These are phyloP conservation scores for Phytophthora melonis DNA, from an alignment of 352 stramenopile species.

Conservation along the genomic window DNA sequence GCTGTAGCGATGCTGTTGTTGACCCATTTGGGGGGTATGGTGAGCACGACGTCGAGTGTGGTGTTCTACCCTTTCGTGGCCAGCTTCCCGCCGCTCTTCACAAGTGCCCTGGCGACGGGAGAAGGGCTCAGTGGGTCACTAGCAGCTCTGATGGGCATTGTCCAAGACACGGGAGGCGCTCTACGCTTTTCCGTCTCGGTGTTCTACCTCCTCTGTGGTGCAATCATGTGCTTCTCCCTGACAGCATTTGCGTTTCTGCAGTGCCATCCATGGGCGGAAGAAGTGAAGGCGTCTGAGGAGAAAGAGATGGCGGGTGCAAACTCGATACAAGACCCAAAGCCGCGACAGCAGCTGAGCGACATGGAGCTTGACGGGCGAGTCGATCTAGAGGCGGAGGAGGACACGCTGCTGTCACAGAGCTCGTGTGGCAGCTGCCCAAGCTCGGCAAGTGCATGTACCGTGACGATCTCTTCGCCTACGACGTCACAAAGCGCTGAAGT, in stretches of 20 bases:
- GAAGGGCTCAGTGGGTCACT: constrained; percentile 74
- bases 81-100: constrained; percentile 69
- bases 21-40: constrained; percentile 70
- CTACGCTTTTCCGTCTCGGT: constrained; percentile 67
- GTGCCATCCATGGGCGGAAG: constrained; percentile 47
- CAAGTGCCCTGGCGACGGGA: constrained; percentile 68
- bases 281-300: constrained; percentile 19
- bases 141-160: constrained; percentile 61
- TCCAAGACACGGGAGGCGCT: constrained; percentile 61
- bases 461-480: constrained; percentile 16
- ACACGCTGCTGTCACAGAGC: constrained; percentile 35
- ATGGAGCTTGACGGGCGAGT: constrained; percentile 9
- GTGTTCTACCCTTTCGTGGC: constrained; percentile 82
- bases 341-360: neutral
- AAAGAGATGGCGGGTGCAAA: neutral
- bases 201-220: constrained; percentile 75
- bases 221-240: constrained; percentile 64
- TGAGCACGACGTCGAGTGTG: constrained; percentile 77
- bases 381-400: constrained; percentile 32
- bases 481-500: constrained; percentile 5
- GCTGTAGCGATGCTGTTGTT: constrained; percentile 62
- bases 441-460: constrained; percentile 12
- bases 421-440: constrained; percentile 21
- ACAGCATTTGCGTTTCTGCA: constrained; percentile 66
- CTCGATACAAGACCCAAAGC: constrained; percentile 11